These are phyloP conservation scores for Mrakia frigida DNA, from an alignment of 768 basidiomycete genomes.

Conservation along the genomic window DNA sequence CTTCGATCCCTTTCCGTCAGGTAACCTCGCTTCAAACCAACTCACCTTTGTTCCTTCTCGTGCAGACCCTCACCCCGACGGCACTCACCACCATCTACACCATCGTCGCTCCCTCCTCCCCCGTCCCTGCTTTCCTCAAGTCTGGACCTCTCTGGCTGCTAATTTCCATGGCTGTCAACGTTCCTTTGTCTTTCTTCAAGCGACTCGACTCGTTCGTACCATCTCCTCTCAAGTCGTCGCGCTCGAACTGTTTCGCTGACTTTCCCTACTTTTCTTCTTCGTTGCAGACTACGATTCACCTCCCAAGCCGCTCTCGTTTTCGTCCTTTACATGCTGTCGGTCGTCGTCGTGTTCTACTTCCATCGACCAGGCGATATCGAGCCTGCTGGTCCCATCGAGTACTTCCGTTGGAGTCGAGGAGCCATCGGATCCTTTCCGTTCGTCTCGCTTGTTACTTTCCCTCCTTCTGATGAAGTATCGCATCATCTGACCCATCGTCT, in stretches of 20 bases:
- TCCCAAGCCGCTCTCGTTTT: conserved; percentile 30
- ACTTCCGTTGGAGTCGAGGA: conserved; percentile 19
- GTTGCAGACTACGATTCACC: conserved; percentile 25
- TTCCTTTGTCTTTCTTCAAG: conserved; percentile 34
- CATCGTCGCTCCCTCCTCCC: conserved; percentile 46
- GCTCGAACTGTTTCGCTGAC: not conserved
- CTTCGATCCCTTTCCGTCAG: too few relatives aligned
- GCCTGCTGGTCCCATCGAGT: conserved; percentile 60
- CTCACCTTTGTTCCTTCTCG: not conserved
- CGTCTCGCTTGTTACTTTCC: not conserved
- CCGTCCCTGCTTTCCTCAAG: conserved; percentile 49
- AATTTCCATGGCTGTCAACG: conserved; percentile 61
- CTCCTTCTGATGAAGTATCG: not conserved
- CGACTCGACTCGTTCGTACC: conserved; percentile 27
- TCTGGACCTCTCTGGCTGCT: conserved; percentile 75
- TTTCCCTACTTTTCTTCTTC: not conserved
- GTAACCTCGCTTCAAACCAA: not conserved
- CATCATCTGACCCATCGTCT: not conserved
- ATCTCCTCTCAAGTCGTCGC: not conserved
- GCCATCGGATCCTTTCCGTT: conserved; percentile 30
- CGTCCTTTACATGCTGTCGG: conserved; percentile 47
- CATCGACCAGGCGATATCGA: conserved; percentile 59
- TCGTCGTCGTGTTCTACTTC: conserved; percentile 76
- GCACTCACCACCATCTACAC: conserved; percentile 56
- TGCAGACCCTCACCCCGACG: conserved; percentile 59